These are phyloP conservation scores for Lycium barbarum DNA, from an alignment of 257 asterid genomes.

Conservation along the genomic window DNA sequence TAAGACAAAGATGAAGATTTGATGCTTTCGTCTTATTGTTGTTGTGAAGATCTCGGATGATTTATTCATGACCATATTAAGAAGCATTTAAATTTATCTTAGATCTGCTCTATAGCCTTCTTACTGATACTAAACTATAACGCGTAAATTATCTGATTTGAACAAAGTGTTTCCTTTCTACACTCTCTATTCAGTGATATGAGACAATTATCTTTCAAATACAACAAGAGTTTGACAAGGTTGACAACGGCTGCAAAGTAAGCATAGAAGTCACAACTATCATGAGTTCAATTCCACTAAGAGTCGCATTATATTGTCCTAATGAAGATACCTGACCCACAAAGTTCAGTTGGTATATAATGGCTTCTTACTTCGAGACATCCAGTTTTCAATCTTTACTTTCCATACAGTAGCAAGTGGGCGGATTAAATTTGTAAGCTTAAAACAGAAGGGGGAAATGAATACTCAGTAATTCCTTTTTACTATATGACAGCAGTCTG, in stretches of 20 bases:
- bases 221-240: neutral
- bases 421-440: neutral
- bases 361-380: neutral
- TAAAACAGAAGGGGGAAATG: neutral
- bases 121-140: neutral
- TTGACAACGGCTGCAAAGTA: neutral
- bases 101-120: neutral
- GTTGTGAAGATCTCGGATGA: neutral
- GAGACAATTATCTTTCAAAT: neutral
- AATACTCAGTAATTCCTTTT: neutral
- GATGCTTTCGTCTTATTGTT: neutral
- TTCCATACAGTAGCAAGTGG: neutral
- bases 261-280: neutral
- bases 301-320: neutral
- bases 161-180: neutral
- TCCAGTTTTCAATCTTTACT: neutral
- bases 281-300: neutral
- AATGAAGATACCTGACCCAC: neutral
- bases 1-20: neutral
- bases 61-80: neutral
- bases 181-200: neutral
- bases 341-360: neutral
- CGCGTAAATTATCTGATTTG: neutral
- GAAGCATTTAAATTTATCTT: neutral
- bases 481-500: neutral